These are phyloP conservation scores for Eucalyptus sp. DNA, from an alignment of 345 rosid species.

Conservation along the genomic window DNA sequence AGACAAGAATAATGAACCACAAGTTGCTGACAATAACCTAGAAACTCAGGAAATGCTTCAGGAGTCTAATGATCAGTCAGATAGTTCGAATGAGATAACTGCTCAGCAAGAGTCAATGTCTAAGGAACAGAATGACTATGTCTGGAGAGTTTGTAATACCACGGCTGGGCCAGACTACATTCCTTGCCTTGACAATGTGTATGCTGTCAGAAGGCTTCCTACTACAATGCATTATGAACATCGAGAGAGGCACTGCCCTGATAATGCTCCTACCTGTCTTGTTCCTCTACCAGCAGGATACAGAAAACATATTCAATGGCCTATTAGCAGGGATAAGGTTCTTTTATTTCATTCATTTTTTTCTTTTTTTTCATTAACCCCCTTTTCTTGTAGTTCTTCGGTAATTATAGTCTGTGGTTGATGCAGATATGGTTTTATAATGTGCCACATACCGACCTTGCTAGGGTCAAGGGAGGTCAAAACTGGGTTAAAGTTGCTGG, in stretches of 20 bases:
- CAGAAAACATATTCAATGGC: conserved; percentile 1
- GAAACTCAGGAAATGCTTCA: conserved; percentile 34
- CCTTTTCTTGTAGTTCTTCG: not conserved
- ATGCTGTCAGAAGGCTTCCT: not conserved
- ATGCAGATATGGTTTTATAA: conserved; percentile 10
- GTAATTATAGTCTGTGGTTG: not conserved
- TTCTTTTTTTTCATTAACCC: not conserved
- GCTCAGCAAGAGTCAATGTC: not conserved
- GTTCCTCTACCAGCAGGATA: conserved; percentile 29
- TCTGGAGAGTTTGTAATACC: not conserved
- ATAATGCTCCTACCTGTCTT: conserved; percentile 26
- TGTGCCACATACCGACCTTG: conserved; percentile 12
- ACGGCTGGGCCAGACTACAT: conserved; percentile 4
- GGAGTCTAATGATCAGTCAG: conserved; percentile 36
- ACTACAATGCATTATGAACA: conserved; percentile 26
- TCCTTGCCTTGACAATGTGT: conserved; percentile 2
- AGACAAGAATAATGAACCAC: conserved; percentile 3
- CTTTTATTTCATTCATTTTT: not conserved
- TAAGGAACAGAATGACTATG: not conserved
- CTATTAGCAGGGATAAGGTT: conserved; percentile 8
- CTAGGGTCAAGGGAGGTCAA: conserved; percentile 8
- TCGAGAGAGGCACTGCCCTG: conserved; percentile 35
- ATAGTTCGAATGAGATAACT: conserved; percentile 50
- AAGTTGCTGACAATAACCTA: conserved; percentile 7
- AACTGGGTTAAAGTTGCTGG: conserved; percentile 15